Base-by-base conservation (phyloP, 257 asterid species). In the Plantago major region DNA sequence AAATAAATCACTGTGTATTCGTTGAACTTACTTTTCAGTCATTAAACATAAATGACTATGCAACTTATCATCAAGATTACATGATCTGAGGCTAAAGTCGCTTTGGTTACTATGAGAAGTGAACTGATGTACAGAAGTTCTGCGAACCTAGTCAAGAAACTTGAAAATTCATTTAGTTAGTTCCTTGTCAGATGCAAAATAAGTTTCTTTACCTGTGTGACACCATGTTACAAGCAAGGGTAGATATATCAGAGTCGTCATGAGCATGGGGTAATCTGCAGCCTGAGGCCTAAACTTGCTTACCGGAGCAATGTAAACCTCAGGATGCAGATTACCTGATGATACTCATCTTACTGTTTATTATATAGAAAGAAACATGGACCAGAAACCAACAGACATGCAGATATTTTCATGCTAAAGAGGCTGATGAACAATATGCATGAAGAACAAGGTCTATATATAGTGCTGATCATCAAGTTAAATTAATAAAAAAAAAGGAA, bases 301-400 rank as follows among this genome's bases (percentile, higher is more conserved):
- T n/a, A 60, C 0, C 43, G 49, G 33, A 55, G 63, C 54, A 74
- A 46, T 81, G 78, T 67, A 81, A 74, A 83, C 85, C 90, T 85
- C 94, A 85, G 90, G 94, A 82, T 85, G 90, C 94, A 83, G 88
- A 83, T 85, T 83, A 85, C 69, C 90, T 58, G 47, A 67, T 71
- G 79, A 78, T 67, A 62, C 65, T 67, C 77, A 74, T 80, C 71
- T 60, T 65, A 63, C 66, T 48, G 47, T 10, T 49, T 42, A 14
- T 47, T 43, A 15, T 43, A 15, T 16, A 11, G 22, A 46, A 55
- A 50, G 60, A 37, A 52, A 40, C 26, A 62, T 9, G 55, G 19
- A 17, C 15, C 12, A 4, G 46, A 58, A 22, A 64, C 16, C 42
- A 42, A 33, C 17, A 9, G 61, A 15, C 9, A 7, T n/a, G 7